Evolutionary conservation across 2,329 filamentous ascomycete genomes (phyloP).

Genomic region (Cadophora sp.): DNA sequence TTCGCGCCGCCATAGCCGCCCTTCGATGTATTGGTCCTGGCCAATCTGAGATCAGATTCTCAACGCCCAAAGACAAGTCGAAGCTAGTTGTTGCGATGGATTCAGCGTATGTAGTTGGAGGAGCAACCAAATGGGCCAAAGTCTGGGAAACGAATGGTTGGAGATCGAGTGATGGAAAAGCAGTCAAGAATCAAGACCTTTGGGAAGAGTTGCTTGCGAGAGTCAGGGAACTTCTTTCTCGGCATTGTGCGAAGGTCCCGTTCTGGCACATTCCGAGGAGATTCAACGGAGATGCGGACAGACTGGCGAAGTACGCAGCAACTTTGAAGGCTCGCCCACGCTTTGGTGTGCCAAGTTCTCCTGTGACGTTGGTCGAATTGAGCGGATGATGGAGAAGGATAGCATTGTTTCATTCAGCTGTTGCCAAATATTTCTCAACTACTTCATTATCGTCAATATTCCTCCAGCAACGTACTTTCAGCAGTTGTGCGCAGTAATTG

Average conservation of each 20-base stretch:
- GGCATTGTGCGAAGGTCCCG: conserved; percentile 38
- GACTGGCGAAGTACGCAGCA: conserved; percentile 45
- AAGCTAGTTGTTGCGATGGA: conserved; percentile 59
- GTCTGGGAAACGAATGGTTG: conserved; percentile 54
- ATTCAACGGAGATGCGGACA: conserved; percentile 52
- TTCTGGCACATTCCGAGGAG: conserved; percentile 56
- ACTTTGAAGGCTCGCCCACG: not conserved
- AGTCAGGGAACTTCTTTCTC: conserved; percentile 24
- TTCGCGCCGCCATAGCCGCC: conserved; percentile 59
- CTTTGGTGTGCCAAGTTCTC: not conserved
- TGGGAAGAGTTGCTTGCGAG: conserved; percentile 56
- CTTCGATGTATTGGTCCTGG: conserved; percentile 44
- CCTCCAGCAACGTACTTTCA: too few species aligned
- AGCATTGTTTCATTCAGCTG: too few species aligned
- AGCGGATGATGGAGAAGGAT: too few species aligned
- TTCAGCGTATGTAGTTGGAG: conserved; percentile 57
- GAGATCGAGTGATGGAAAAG: conserved; percentile 44
- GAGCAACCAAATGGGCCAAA: conserved; percentile 51
- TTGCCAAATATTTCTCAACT: too few species aligned
- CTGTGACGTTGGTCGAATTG: too few species aligned
- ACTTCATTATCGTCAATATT: too few species aligned
- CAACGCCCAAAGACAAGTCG: not conserved
- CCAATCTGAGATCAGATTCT: too few species aligned
- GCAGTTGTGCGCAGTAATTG: too few species aligned
- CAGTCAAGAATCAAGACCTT: conserved; percentile 58